These are phyloP conservation scores for Delphinella strobiligena DNA, from an alignment of 2,329 filamentous ascomycete species.

Conservation along the genomic window DNA sequence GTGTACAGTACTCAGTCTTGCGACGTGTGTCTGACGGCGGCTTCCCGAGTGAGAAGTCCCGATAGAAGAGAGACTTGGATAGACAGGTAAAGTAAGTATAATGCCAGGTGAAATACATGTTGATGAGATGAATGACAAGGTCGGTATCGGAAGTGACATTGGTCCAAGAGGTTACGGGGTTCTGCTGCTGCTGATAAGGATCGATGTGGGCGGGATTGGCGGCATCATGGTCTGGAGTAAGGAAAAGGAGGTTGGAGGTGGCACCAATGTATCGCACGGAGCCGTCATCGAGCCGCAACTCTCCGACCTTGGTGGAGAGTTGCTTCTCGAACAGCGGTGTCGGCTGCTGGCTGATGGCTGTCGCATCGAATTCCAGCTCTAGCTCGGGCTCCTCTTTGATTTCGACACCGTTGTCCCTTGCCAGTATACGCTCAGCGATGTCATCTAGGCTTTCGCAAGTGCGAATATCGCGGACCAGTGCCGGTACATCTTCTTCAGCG, in stretches of 20 bases:
- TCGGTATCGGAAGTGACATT: slow-evolving; percentile 67
- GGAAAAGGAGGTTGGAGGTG: slow-evolving; percentile 83
- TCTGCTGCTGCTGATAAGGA: slow-evolving; percentile 41
- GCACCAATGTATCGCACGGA: slow-evolving; percentile 85
- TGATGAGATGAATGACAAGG: slow-evolving; percentile 75
- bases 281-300: slow-evolving; percentile 76
- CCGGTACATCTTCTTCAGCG: slow-evolving; percentile 71
- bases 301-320: slow-evolving; percentile 84
- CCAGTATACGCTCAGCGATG: slow-evolving; percentile 47
- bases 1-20: slow-evolving; percentile 69
- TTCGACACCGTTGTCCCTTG: slow-evolving; percentile 37
- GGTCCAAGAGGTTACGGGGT: slow-evolving; percentile 78
- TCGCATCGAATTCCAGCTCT: slow-evolving; percentile 19
- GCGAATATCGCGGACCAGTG: slow-evolving; percentile 74
- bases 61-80: slow-evolving; percentile 74
- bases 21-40: slow-evolving; percentile 35
- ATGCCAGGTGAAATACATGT: slow-evolving; percentile 98
- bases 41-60: slow-evolving; percentile 67
- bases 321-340: slow-evolving; percentile 55
- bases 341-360: slow-evolving; percentile 26
- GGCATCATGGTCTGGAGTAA: slow-evolving; percentile 38
- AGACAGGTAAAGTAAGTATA: slow-evolving; percentile 92
- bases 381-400: slow-evolving; percentile 28
- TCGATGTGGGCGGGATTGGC: slow-evolving; percentile 24
- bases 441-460: slow-evolving; percentile 66